Evolutionary conservation across 2,329 filamentous ascomycete species (phyloP).

Genomic region (Nannizziopsis barbatae): DNA sequence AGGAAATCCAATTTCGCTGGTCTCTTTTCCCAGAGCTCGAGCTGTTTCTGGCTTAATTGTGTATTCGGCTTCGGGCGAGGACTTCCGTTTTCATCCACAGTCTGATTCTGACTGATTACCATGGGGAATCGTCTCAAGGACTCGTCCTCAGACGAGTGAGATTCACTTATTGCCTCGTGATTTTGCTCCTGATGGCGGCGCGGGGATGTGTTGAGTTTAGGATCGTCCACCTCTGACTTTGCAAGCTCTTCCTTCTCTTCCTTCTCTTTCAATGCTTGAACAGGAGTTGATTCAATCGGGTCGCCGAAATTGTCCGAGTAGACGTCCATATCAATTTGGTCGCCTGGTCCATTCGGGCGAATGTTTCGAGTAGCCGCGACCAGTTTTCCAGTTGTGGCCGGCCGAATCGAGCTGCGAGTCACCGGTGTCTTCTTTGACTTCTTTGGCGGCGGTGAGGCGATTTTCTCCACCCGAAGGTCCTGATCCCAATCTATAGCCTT

Average conservation of each 20-base stretch:
- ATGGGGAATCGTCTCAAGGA: neutral
- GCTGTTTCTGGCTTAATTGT: neutral
- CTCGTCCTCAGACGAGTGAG: neutral
- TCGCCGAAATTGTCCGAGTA: slow-evolving; percentile 12
- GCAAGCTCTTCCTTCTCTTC: neutral
- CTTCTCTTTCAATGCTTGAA: neutral
- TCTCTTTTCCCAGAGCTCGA: neutral
- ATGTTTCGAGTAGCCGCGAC: slow-evolving; percentile 3
- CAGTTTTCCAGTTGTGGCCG: slow-evolving; percentile 10
- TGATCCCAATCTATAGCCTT: slow-evolving; percentile 15
- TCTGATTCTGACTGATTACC: slow-evolving; percentile 11
- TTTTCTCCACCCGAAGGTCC: slow-evolving; percentile 15
- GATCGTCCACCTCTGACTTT: neutral
- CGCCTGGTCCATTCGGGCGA: no score
- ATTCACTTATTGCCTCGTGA: no score
- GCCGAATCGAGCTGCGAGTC: neutral
- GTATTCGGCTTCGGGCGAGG: slow-evolving; percentile 19
- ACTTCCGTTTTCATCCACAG: slow-evolving; percentile 31
- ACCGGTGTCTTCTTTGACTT: slow-evolving; percentile 8
- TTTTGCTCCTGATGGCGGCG: no score
- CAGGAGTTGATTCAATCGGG: slow-evolving; percentile 16
- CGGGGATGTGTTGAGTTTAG: neutral
- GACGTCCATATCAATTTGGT: slow-evolving; percentile 8
- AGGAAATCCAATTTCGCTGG: no score
- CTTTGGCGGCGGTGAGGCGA: neutral